A percentile compares a stretch with the other conserved stretches of the same genome.
These are phyloP conservation scores for Mycena albidolilacea DNA, from an alignment of 768 basidiomycete species.

Conservation along the genomic window DNA sequence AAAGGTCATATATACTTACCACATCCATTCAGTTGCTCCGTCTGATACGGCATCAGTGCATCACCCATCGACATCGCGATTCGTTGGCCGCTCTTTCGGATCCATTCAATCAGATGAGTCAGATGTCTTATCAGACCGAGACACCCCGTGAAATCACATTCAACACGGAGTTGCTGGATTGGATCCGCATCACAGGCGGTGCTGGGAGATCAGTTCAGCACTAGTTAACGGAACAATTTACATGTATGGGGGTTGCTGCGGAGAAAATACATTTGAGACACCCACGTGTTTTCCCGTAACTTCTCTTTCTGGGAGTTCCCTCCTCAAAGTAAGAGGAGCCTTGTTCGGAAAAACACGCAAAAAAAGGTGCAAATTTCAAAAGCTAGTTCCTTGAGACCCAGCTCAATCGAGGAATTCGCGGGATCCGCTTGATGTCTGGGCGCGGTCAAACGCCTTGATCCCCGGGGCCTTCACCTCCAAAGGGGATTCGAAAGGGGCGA, in stretches of 20 bases:
- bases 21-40: neutral
- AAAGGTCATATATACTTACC: neutral
- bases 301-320: too few species aligned
- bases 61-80: conserved; percentile 1
- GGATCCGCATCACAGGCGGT: neutral
- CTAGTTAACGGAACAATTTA: too few species aligned
- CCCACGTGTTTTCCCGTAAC: too few species aligned
- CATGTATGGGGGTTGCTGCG: too few species aligned
- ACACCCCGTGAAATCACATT: neutral
- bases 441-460: conserved; percentile 6
- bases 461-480: neutral
- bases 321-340: too few species aligned
- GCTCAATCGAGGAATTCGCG: too few species aligned
- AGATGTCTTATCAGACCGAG: neutral
- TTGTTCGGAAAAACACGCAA: too few species aligned
- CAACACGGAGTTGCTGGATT: neutral
- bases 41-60: neutral
- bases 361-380: too few species aligned
- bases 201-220: neutral
- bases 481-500: neutral
- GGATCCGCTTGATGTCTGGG: too few species aligned
- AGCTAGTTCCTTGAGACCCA: too few species aligned
- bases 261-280: too few species aligned
- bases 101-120: neutral
- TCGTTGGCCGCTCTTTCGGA: neutral